Base-by-base conservation (phyloP, 2,329 filamentous ascomycete genomes). In the Fusarium aywerte region DNA sequence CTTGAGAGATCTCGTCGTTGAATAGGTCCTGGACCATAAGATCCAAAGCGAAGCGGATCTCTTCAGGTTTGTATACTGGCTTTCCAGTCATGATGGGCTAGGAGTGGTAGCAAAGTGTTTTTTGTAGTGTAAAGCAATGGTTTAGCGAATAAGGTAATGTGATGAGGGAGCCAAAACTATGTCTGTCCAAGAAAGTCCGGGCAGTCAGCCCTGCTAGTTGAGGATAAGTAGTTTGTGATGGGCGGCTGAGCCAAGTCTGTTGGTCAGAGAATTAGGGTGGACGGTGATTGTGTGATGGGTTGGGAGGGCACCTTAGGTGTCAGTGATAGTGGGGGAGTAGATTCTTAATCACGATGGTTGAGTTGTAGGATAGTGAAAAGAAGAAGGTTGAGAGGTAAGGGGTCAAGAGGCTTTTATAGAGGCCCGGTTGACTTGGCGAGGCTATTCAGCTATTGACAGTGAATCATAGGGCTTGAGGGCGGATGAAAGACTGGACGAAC, bases 41-140 rank as follows among this genome's bases (percentile, higher is more conserved):
- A 2, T 70, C 58, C 43, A 81, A 70, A 36, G 80, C 62, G 64
- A 76, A 80, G 43, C 67, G 62, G 40, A 81, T 78, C 65, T 81
- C 71, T 2, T 75, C 70, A 9, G 71, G 58, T 11, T 68, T 74
- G 67, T 81, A 81, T 35, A 73, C 72, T 7, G 75, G 69, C 6
- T 76, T 72, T 15, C 78, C 78, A 1, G 65, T 65, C 65, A 68
- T 68, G 21, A 5, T 59, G 44, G 15, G 32, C 6, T 15, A 27
- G 35, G 20, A 18, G 9, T 18, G 35, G 13, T 58, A 58, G 33
- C 40, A 59, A 59, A 40, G 33, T 48, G n/a, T 33, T 36, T 1
- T 8, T 40, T 27, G 4, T 48, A 38, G 18, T 7, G 23, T 27
- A 15, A 13, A 36, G 16, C 1, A 35, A 35, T 16, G 21, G 21